These are phyloP conservation scores for Ammopiptanthus mongolicus DNA, from an alignment of 306 rosid species.

Conservation along the genomic window DNA sequence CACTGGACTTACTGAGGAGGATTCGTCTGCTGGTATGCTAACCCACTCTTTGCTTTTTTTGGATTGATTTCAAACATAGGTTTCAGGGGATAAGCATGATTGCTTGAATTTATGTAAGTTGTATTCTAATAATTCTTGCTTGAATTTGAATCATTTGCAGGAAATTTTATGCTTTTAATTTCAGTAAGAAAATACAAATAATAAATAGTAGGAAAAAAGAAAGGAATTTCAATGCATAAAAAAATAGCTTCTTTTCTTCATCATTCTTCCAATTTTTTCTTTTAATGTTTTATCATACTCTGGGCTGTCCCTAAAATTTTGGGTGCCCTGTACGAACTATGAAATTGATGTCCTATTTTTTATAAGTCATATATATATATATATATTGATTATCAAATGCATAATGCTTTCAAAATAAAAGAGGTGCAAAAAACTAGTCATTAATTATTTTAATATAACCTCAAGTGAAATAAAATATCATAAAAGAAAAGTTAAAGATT, in stretches of 20 bases:
- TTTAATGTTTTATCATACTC: neutral
- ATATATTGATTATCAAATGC: no score
- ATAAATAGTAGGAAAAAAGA: neutral
- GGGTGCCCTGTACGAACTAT: no score
- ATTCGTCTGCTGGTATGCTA: constrained; percentile 47
- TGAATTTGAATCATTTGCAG: neutral
- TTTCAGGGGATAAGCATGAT: neutral
- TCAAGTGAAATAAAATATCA: no score
- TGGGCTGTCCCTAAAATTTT: no score
- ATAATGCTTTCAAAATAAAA: no score
- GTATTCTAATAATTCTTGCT: neutral
- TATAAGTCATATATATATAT: no score
- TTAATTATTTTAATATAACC: no score
- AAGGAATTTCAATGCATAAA: neutral
- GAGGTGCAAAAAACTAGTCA: no score
- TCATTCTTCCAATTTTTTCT: neutral
- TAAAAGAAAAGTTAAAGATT: no score
- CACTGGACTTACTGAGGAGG: constrained; percentile 45
- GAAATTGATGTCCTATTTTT: no score
- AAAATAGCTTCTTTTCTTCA: neutral
- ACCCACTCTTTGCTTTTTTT: no score
- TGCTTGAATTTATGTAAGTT: neutral
- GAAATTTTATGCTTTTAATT: neutral
- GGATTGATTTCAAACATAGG: neutral
- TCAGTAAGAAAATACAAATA: neutral